phyloP scores from a whole-genome alignment of 306 rosid genomes.

The Cicer chorassanicum region DNA sequence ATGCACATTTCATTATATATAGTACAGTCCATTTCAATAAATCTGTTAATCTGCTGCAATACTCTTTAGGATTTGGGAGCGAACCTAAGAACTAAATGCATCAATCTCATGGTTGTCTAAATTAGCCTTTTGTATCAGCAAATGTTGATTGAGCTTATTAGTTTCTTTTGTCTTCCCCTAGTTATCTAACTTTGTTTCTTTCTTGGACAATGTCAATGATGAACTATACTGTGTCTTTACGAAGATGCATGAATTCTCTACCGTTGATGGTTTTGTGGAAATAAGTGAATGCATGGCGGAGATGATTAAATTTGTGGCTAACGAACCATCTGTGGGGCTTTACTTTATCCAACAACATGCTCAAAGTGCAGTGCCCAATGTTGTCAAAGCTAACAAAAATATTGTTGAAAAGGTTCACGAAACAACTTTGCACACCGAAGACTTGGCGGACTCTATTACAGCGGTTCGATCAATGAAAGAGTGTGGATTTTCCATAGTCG shows the following conservation, averaged over 20 bases:
- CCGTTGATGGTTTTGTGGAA: conserved; percentile 88
- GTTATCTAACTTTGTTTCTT: conserved; percentile 37
- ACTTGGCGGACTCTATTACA: conserved; percentile 79
- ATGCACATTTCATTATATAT: conserved; percentile 17
- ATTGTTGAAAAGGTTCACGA: conserved; percentile 65
- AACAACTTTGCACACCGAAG: conserved; percentile 74
- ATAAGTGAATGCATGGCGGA: conserved; percentile 78
- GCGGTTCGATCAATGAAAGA: conserved; percentile 78
- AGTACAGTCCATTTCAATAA: conserved; percentile 6
- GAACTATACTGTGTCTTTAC: conserved; percentile 54
- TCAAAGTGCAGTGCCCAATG: conserved; percentile 76
- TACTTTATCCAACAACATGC: conserved; percentile 88
- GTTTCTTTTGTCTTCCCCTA: conserved; percentile 9
- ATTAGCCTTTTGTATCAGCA: conserved; percentile 29
- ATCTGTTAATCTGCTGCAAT: conserved; percentile 11
- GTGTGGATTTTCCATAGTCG: conserved; percentile 71
- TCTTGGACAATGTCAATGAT: conserved; percentile 54
- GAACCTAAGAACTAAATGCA: conserved; percentile 8
- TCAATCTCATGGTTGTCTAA: conserved; percentile 17
- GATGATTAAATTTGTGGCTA: conserved; percentile 80
- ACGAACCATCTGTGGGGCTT: conserved; percentile 93
- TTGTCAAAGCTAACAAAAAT: conserved; percentile 55
- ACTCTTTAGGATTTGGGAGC: conserved; percentile 23
- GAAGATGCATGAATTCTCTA: conserved; percentile 89
- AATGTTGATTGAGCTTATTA: conserved; percentile 24